Percentiles rank a stretch among this genome's conserved stretches.
phyloP scores from a whole-genome alignment of 139 green algal genomes.

The Chlamydomonas eustigma region DNA sequence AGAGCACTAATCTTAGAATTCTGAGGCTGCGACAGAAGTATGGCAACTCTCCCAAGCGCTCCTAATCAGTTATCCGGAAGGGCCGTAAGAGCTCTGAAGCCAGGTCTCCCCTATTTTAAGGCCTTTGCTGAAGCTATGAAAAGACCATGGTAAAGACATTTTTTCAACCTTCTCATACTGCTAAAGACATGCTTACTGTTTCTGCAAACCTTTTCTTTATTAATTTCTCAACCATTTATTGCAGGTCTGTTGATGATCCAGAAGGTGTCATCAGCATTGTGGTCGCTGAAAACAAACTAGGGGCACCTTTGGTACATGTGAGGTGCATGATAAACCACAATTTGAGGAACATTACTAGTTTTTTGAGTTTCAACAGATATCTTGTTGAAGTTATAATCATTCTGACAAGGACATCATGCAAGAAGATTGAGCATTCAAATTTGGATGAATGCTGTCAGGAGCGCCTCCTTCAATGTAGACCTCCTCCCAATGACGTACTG shows the following conservation, averaged over 20 bases:
- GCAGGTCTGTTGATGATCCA: constrained; percentile 2
- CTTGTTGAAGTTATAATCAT: too few relatives aligned
- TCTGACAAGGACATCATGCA: too few relatives aligned
- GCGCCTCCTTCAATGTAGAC: background rate
- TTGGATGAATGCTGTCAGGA: too few relatives aligned
- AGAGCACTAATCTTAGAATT: too few relatives aligned
- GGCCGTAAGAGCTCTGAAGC: background rate
- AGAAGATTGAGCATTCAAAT: too few relatives aligned
- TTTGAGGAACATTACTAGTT: too few relatives aligned
- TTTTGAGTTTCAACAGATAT: too few relatives aligned
- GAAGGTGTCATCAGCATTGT: constrained; percentile 1
- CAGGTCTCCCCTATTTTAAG: background rate
- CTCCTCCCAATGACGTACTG: background rate
- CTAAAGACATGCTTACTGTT: background rate
- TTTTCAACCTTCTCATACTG: background rate
- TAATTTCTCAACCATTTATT: background rate
- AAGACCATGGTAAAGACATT: background rate
- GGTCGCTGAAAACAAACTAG: constrained; percentile 9
- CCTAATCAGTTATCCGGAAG: background rate
- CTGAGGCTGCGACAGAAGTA: too few relatives aligned
- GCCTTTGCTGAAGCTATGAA: background rate
- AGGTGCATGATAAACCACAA: background rate
- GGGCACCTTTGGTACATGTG: background rate
- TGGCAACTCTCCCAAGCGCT: too few relatives aligned
- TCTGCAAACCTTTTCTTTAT: background rate